phyloP scores from a whole-genome alignment of 2,329 filamentous ascomycete genomes.

The Penicillium sclerotiorum region DNA sequence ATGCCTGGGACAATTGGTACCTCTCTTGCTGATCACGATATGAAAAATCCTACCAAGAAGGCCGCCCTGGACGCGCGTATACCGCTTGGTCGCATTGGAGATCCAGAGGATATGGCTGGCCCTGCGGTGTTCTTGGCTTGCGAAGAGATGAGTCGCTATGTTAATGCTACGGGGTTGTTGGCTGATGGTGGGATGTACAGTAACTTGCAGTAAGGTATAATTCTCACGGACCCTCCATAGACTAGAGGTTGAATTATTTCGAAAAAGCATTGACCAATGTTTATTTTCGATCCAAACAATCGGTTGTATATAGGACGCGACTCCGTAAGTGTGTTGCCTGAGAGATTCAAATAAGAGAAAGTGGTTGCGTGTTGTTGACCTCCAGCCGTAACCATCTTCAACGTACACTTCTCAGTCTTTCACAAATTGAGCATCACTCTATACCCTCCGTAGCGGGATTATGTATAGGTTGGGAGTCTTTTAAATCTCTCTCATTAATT shows the following conservation, averaged over 20 bases:
- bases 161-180: conserved; percentile 20
- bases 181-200: conserved; percentile 26
- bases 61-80: conserved; percentile 69
- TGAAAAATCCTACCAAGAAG: conserved; percentile 54
- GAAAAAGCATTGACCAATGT: conserved; percentile 3
- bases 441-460: too few species aligned
- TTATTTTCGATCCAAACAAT: neutral
- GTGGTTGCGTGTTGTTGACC: neutral
- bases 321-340: neutral
- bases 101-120: conserved; percentile 69
- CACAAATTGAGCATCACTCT: too few species aligned
- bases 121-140: conserved; percentile 56
- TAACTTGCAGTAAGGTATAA: conserved; percentile 25
- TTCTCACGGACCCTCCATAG: conserved; percentile 3
- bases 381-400: neutral
- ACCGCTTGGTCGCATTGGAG: conserved; percentile 69
- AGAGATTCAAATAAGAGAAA: neutral
- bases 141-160: conserved; percentile 25
- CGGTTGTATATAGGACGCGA: too few species aligned
- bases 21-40: conserved; percentile 76
- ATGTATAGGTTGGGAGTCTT: too few species aligned
- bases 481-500: too few species aligned
- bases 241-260: neutral
- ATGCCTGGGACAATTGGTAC: conserved; percentile 78
- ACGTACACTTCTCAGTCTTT: neutral